A percentile compares a stretch with the other conserved stretches of the same genome.
These are phyloP conservation scores for Scheffersomyces quercinus DNA, from an alignment of 1,139 yeast species.

Conservation along the genomic window DNA sequence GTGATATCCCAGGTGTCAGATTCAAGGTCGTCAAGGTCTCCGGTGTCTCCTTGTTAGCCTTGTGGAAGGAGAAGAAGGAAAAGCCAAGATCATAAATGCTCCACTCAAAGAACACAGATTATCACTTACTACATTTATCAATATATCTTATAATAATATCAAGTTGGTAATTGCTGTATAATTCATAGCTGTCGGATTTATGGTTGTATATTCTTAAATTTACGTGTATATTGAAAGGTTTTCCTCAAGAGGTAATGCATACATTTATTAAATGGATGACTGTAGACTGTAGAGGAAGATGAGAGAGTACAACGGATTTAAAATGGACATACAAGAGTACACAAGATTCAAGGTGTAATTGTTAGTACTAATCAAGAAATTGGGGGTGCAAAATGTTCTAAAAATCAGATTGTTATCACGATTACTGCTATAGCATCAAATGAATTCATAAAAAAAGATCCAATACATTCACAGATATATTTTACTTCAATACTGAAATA, in stretches of 20 bases:
- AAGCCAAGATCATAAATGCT: conserved; percentile 94
- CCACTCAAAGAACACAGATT: conserved; percentile 1
- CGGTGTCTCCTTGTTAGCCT: conserved; percentile 99
- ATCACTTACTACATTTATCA: not conserved
- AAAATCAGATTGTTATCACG: no score
- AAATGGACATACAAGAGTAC: no score
- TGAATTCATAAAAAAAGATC: no score
- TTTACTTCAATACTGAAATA: no score
- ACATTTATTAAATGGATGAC: conserved; percentile 10
- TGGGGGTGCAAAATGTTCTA: no score
- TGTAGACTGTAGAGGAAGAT: no score
- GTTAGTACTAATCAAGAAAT: no score
- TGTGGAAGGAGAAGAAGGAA: conserved; percentile 99
- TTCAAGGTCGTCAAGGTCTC: conserved; percentile 99
- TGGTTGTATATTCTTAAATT: conserved; percentile 12
- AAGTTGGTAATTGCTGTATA: not conserved
- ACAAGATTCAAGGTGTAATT: no score
- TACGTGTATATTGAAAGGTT: conserved; percentile 24
- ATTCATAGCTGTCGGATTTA: conserved; percentile 1
- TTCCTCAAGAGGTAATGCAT: conserved; percentile 17
- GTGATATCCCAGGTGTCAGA: conserved; percentile 99
- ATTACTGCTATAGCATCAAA: no score
- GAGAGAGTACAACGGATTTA: no score
- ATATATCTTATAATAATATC: not conserved
- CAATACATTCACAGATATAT: no score